Conservation (phyloP, 2,329 filamentous ascomycete genomes). For the Arthrobotrys megalospora region DNA sequence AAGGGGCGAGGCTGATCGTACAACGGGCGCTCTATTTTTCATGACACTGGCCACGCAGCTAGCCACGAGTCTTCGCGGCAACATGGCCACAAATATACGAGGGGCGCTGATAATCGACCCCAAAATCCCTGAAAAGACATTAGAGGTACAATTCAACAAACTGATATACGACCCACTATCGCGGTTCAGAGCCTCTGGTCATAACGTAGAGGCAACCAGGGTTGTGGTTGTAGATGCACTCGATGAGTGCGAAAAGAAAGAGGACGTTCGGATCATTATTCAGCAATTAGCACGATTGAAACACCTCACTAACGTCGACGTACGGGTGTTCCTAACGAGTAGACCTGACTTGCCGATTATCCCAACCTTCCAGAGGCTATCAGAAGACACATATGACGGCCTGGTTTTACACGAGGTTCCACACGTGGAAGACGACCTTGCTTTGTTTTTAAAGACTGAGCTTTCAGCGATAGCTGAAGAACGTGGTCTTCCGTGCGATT, state of each 20-base stretch:
- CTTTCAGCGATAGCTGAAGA: conserved; percentile 60
- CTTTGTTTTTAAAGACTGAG: conserved; percentile 59
- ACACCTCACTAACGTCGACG: conserved; percentile 21
- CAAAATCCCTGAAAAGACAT: neutral
- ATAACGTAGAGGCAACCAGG: neutral
- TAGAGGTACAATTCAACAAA: neutral
- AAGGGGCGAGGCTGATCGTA: conserved; percentile 20
- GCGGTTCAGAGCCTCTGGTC: neutral
- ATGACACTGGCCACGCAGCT: conserved; percentile 50
- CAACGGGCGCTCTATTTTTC: conserved; percentile 3
- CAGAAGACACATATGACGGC: conserved; percentile 35
- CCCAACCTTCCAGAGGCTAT: conserved; percentile 57
- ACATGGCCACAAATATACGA: neutral
- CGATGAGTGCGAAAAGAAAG: conserved; percentile 65
- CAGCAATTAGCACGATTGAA: conserved; percentile 56
- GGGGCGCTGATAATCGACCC: neutral
- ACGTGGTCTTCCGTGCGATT: conserved; percentile 13
- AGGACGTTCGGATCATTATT: conserved; percentile 61
- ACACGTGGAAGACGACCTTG: conserved; percentile 64
- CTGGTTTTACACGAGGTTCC: conserved; percentile 40
- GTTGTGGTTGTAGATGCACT: conserved; percentile 65
- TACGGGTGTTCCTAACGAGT: conserved; percentile 62
- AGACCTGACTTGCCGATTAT: conserved; percentile 62
- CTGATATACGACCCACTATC: neutral
- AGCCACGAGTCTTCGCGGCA: neutral